Evolutionary conservation across 352 stramenopile species (phyloP).

Genomic region (Nothophytophthora sp.): DNA sequence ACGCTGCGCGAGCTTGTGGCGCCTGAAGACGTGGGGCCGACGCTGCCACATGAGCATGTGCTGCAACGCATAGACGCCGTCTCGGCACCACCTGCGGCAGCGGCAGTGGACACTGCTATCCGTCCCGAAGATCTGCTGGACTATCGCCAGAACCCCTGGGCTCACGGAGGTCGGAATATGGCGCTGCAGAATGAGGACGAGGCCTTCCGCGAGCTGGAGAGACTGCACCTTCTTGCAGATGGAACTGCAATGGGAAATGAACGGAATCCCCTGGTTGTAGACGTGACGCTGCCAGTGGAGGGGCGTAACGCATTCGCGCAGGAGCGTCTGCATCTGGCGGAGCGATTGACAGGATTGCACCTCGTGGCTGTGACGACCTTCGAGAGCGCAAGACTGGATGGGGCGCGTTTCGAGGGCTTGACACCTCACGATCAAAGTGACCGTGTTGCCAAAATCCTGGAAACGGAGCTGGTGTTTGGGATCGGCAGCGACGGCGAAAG

Average conservation of each 20-base stretch:
- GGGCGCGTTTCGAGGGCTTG: slow-evolving; percentile 13
- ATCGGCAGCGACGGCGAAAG: slow-evolving; percentile 18
- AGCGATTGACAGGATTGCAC: slow-evolving; percentile 43
- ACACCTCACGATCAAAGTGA: slow-evolving; percentile 39
- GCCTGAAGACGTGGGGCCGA: slow-evolving; percentile 31
- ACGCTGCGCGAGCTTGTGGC: slow-evolving; percentile 46
- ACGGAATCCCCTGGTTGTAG: slow-evolving; percentile 38
- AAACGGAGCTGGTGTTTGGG: slow-evolving; percentile 75
- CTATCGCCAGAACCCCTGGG: slow-evolving; percentile 43
- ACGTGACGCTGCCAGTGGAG: slow-evolving; percentile 52
- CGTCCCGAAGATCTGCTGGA: slow-evolving; percentile 52
- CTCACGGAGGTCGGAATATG: slow-evolving; percentile 47
- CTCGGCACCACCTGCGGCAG: neutral
- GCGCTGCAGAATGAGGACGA: slow-evolving; percentile 71
- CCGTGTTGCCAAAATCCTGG: slow-evolving; percentile 48
- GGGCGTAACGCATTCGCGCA: slow-evolving; percentile 41
- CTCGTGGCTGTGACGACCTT: slow-evolving; percentile 62
- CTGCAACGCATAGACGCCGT: slow-evolving; percentile 45
- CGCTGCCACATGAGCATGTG: slow-evolving; percentile 63
- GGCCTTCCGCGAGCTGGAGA: slow-evolving; percentile 69
- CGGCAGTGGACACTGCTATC: slow-evolving; percentile 22
- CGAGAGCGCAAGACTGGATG: slow-evolving; percentile 27
- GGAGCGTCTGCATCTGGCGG: slow-evolving; percentile 27
- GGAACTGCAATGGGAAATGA: neutral
- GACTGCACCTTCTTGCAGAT: slow-evolving; percentile 17